Evolutionary conservation across 2,329 filamentous ascomycete species (phyloP).

Genomic region (Aspergillus puulaauensis): DNA sequence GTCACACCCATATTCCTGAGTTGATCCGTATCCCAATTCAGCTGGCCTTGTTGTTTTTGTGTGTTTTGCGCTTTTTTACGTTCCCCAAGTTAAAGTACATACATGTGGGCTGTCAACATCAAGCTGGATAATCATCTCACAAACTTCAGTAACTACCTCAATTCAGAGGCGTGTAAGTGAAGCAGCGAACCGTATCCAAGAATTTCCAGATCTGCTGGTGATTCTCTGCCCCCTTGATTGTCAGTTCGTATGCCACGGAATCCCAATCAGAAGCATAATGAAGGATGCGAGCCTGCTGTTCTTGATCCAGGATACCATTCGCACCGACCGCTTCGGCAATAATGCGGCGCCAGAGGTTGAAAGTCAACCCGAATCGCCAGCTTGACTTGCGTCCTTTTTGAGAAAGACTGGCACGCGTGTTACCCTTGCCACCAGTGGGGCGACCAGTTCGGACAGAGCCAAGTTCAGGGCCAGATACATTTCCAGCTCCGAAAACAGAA

Average conservation of each 20-base stretch:
- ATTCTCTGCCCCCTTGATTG: slow-evolving; percentile 26
- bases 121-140: background rate
- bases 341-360: slow-evolving; percentile 30
- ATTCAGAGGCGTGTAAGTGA: slow-evolving; percentile 25
- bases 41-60: background rate
- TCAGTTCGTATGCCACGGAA: slow-evolving; percentile 28
- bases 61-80: background rate
- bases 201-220: slow-evolving; percentile 38
- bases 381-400: slow-evolving; percentile 12
- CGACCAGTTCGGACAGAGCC: background rate
- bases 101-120: background rate
- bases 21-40: background rate
- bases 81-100: background rate
- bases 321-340: slow-evolving; percentile 28
- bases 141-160: background rate
- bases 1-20: background rate
- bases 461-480: background rate
- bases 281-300: slow-evolving; percentile 31
- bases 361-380: slow-evolving; percentile 28
- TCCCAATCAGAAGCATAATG: slow-evolving; percentile 35
- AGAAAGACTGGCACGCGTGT: background rate
- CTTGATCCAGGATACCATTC: slow-evolving; percentile 23
- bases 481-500: background rate
- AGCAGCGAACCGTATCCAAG: slow-evolving; percentile 32
- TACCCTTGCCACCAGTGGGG: slow-evolving; percentile 5